A percentile compares a stretch with the other conserved stretches of the same genome.
These are phyloP conservation scores for Candida ficus DNA, from an alignment of 805 yeast genomes.

Conservation along the genomic window DNA sequence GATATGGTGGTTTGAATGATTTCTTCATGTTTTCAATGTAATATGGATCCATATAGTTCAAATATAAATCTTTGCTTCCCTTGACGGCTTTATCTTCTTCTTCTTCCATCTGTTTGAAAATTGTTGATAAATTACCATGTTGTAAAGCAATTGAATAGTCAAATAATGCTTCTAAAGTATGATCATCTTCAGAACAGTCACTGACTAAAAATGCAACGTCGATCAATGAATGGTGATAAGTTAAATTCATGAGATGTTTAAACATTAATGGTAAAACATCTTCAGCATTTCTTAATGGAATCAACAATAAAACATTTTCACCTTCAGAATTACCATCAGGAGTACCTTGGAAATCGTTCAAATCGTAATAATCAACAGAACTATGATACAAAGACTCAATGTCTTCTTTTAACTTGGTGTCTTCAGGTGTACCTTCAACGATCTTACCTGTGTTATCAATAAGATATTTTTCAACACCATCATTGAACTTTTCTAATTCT, in stretches of 20 bases:
- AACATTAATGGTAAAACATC: slow-evolving; percentile 76
- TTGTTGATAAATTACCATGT: slow-evolving; percentile 55
- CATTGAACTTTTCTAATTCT: slow-evolving; percentile 30
- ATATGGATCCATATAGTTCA: slow-evolving; percentile 62
- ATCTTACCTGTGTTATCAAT: slow-evolving; percentile 31
- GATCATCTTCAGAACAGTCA: slow-evolving; percentile 67
- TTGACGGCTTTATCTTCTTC: slow-evolving; percentile 35
- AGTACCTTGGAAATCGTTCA: slow-evolving; percentile 51
- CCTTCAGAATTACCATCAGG: slow-evolving; percentile 43
- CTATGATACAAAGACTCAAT: slow-evolving; percentile 36
- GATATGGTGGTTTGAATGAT: slow-evolving; percentile 65
- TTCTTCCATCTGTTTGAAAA: slow-evolving; percentile 39
- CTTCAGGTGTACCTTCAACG: slow-evolving; percentile 24
- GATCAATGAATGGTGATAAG: slow-evolving; percentile 74
- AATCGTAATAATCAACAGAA: slow-evolving; percentile 57
- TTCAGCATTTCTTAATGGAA: slow-evolving; percentile 79
- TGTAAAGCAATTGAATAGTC: slow-evolving; percentile 66
- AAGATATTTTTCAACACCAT: slow-evolving; percentile 33
- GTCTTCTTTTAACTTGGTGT: slow-evolving; percentile 22
- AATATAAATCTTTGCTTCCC: slow-evolving; percentile 59
- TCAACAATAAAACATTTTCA: slow-evolving; percentile 62
- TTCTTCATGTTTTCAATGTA: slow-evolving; percentile 52
- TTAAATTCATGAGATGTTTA: slow-evolving; percentile 78
- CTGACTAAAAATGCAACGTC: slow-evolving; percentile 79
- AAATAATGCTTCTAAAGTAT: slow-evolving; percentile 58